Evolutionary conservation across 2,329 filamentous ascomycete species (phyloP).

Genomic region (Cordyceps militaris): DNA sequence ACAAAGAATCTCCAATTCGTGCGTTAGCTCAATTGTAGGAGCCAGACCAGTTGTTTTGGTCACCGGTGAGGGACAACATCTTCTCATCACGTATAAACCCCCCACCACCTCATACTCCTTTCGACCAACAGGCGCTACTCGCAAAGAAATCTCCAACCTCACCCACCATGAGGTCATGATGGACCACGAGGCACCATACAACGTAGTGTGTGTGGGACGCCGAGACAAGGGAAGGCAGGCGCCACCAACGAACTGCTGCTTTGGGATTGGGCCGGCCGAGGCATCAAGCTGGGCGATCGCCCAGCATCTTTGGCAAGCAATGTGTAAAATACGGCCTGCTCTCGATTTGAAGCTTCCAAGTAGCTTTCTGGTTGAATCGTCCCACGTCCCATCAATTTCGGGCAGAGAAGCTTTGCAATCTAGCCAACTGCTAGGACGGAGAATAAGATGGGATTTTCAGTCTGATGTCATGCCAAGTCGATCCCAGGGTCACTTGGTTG

Average conservation of each 20-base stretch:
- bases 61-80: no score
- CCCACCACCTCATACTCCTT: no score
- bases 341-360: background rate
- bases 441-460: no score
- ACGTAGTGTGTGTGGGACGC: slow-evolving; percentile 2
- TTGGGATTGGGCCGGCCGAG: background rate
- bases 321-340: background rate
- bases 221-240: background rate
- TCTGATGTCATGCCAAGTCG: no score
- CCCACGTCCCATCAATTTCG: no score
- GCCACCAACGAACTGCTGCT: background rate
- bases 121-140: no score
- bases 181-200: background rate
- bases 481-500: no score
- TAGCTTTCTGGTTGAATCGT: background rate
- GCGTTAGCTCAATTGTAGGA: background rate
- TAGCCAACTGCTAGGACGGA: no score
- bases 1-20: background rate
- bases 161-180: background rate
- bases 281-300: slow-evolving; percentile 1
- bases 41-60: no score
- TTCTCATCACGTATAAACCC: no score
- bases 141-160: no score
- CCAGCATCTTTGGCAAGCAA: background rate
- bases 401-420: no score